These are phyloP conservation scores for Liriodendron chinense DNA, from an alignment of 164 flowering plant genomes.

Conservation along the genomic window DNA sequence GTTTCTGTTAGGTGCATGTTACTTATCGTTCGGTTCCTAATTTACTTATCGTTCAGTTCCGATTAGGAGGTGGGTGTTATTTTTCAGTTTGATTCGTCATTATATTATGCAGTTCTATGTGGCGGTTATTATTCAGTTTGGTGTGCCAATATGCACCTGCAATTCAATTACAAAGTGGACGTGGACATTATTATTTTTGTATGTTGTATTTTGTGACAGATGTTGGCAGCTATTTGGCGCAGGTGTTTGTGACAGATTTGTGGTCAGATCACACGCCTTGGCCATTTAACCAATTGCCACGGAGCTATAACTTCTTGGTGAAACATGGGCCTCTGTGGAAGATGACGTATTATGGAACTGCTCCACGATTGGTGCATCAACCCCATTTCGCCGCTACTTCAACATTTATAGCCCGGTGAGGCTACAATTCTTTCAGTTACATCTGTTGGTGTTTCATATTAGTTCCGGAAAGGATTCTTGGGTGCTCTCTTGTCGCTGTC, in stretches of 20 bases:
- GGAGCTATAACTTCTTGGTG: conserved; percentile 92
- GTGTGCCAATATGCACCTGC: not conserved
- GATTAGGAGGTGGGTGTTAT: not conserved
- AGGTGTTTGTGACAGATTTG: conserved; percentile 95
- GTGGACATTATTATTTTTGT: not conserved
- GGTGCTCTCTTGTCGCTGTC: not conserved
- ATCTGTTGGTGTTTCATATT: too few species aligned
- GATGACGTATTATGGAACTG: conserved; percentile 82
- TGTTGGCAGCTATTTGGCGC: conserved; percentile 31
- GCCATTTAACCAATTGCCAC: conserved; percentile 97
- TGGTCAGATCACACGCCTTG: conserved; percentile 99
- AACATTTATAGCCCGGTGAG: conserved; percentile 86
- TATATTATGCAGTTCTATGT: not conserved
- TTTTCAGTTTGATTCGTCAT: not conserved
- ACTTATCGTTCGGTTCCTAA: too few species aligned
- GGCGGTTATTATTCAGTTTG: not conserved
- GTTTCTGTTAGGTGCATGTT: too few species aligned
- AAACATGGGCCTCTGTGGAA: conserved; percentile 93
- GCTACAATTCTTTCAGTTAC: not conserved
- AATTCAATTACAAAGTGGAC: not conserved
- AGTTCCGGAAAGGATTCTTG: not conserved
- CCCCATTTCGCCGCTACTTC: conserved; percentile 96
- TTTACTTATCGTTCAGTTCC: too few species aligned
- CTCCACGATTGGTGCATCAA: conserved; percentile 84
- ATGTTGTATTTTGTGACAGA: conserved; percentile 1